A percentile compares a stretch with the other conserved stretches of the same genome.
phyloP scores from a whole-genome alignment of 1,139 yeast genomes.

The Kodamaea sp. region DNA sequence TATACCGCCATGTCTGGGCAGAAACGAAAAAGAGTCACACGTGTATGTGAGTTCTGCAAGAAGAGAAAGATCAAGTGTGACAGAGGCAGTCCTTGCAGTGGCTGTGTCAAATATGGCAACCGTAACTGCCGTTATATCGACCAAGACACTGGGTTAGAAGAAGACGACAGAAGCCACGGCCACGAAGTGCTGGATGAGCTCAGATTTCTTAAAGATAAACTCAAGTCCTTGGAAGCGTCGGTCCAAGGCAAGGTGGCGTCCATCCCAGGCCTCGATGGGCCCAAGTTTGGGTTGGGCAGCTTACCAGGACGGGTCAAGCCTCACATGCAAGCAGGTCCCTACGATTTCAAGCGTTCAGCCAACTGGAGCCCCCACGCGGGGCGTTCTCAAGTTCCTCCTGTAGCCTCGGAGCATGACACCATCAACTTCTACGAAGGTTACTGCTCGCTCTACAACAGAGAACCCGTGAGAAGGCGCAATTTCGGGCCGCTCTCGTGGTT shows the following conservation, averaged over 20 bases:
- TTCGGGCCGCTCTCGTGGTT: constrained; percentile 43
- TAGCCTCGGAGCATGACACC: constrained; percentile 23
- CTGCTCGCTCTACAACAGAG: constrained; percentile 25
- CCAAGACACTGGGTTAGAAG: constrained; percentile 1
- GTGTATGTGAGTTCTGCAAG: constrained; percentile 45
- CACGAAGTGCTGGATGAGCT: constrained; percentile 18
- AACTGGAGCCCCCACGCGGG: background rate
- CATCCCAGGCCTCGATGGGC: background rate
- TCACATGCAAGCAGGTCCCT: too few species aligned
- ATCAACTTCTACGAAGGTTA: constrained; percentile 38
- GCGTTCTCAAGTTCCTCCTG: constrained; percentile 10
- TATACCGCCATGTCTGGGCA: constrained; percentile 4
- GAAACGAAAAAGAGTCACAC: constrained; percentile 35
- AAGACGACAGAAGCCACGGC: constrained; percentile 1
- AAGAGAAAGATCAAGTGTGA: constrained; percentile 47
- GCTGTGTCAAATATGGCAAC: constrained; percentile 38
- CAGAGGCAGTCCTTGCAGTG: constrained; percentile 41
- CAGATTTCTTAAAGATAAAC: constrained; percentile 18
- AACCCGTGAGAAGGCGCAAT: constrained; percentile 22
- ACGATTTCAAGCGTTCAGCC: background rate
- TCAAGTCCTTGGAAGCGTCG: constrained; percentile 13
- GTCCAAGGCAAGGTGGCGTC: constrained; percentile 6
- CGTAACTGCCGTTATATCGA: constrained; percentile 22
- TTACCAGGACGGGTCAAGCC: too few species aligned
- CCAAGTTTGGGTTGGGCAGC: too few species aligned